Percentiles rank a stretch among this genome's conserved stretches.
These are phyloP conservation scores for Myxozyma geophila DNA, from an alignment of 805 yeast genomes.

Conservation along the genomic window DNA sequence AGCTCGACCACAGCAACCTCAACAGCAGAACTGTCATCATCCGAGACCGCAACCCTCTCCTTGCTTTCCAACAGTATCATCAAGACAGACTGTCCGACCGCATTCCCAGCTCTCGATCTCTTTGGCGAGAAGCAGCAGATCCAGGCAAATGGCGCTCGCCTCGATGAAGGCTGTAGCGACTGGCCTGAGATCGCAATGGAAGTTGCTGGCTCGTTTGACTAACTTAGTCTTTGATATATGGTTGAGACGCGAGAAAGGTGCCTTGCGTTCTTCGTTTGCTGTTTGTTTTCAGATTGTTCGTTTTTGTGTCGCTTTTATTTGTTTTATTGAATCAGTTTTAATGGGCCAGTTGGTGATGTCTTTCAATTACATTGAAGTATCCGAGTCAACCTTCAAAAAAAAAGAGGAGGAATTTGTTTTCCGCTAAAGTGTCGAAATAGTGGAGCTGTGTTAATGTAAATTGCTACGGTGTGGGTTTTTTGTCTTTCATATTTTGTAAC, in stretches of 20 bases:
- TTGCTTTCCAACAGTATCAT: neutral
- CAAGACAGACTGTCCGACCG: conserved; percentile 20
- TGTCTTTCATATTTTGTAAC: no score
- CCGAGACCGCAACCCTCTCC: neutral
- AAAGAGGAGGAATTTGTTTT: no score
- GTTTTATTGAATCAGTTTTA: neutral
- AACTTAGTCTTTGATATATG: neutral
- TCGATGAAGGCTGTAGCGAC: conserved; percentile 32
- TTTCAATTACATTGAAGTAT: no score
- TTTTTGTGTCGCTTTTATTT: neutral
- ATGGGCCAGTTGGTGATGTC: no score
- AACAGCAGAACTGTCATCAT: no score
- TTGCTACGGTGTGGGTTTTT: no score
- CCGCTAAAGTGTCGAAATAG: no score
- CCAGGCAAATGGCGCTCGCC: conserved; percentile 37
- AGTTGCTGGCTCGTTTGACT: conserved; percentile 8
- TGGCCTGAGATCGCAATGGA: conserved; percentile 31
- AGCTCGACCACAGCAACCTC: neutral
- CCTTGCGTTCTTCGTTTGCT: neutral
- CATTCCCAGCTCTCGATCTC: conserved; percentile 21
- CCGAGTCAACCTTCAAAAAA: no score
- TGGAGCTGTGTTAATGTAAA: no score
- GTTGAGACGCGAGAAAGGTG: neutral
- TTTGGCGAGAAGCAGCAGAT: conserved; percentile 28
- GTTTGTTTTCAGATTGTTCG: neutral